These are phyloP conservation scores for Conidiobolus incongruus DNA, from an alignment of 371 early-diverging fungal genomes.

Conservation along the genomic window DNA sequence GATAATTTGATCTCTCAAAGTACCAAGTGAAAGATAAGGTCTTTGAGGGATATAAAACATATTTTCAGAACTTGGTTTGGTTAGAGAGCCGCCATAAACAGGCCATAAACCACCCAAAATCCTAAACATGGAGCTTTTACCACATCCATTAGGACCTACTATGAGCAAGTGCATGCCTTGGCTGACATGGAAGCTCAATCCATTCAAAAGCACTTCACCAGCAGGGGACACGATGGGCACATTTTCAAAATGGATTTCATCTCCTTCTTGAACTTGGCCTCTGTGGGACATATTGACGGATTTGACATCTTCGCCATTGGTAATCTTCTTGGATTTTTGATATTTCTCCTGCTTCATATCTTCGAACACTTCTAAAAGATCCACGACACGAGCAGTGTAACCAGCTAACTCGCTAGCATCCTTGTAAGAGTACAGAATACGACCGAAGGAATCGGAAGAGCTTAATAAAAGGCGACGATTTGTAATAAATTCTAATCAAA, in stretches of 20 bases:
- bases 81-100: slow-evolving; percentile 66
- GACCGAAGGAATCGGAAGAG: slow-evolving; percentile 72
- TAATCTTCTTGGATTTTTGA: slow-evolving; percentile 30
- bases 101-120: slow-evolving; percentile 92
- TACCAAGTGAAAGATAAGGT: slow-evolving; percentile 85
- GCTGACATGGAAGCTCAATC: slow-evolving; percentile 65
- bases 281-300: slow-evolving; percentile 13
- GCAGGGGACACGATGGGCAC: slow-evolving; percentile 91
- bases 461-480: slow-evolving; percentile 64
- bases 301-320: slow-evolving; percentile 25
- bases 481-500: slow-evolving; percentile 48
- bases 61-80: slow-evolving; percentile 51
- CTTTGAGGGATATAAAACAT: slow-evolving; percentile 95
- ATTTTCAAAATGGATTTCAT: slow-evolving; percentile 65
- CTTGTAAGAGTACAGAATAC: slow-evolving; percentile 79
- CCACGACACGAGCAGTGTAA: slow-evolving; percentile 64
- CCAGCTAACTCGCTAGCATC: slow-evolving; percentile 77
- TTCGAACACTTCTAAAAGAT: slow-evolving; percentile 53
- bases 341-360: slow-evolving; percentile 52
- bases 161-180: slow-evolving; percentile 81
- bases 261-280: slow-evolving; percentile 40
- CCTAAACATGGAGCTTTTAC: slow-evolving; percentile 84
- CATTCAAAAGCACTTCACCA: slow-evolving; percentile 81
- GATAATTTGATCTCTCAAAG: slow-evolving; percentile 82
- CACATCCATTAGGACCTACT: slow-evolving; percentile 92